Evolutionary conservation across 345 rosid species (phyloP), one percentile per base, ranked within the genome.

Genomic region (Rhizophora apiculata): DNA sequence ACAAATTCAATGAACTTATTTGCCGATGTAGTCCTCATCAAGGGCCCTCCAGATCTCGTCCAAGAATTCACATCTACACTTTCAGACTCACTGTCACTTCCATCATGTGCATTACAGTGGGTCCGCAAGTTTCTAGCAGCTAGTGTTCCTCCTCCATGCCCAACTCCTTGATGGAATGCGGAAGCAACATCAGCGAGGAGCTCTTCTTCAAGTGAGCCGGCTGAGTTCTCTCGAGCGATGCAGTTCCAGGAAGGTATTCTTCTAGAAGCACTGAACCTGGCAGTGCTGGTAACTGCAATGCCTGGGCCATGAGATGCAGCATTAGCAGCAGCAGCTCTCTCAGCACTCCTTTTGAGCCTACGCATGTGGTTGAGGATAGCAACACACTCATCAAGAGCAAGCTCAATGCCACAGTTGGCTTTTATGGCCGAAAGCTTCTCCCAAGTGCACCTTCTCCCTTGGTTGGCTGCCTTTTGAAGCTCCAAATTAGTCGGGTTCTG

Each of bases 361-460:
- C 90, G 97, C 96, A 92, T 90, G 84, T 95, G 99, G 84, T 92
- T 95, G 43, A 95, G 96, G 37, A 87, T 83, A 2, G 91, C 85
- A n/a, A 95, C 99, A 64, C 93, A 92, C 79, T 95, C 99, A 49
- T 95, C 99, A 48, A 95, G 97, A n/a, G 92, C 93, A 65, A 92
- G 97, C 82, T 95, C 98, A 43, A 92, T 95, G 15, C 93, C 97
- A 6, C 97, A 95, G 82, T 95, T 90, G 52, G 96, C 96, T 85
- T 95, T 95, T 6, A 92, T 90, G 36, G 97, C 98, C 5, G 99
- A 90, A 57, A 95, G 96, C 91, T 95, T 95, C 81, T 95, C 99
- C 99, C 99, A 92, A 39, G 99, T 95, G 77, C 99, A 86, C 78
- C 99, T 86, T 67, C 99, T 88, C 65, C 98, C 99, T 78, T 95